Evolutionary conservation across 331 rosid genomes (phyloP), one percentile per base, ranked within the genome.

Genomic region (Quercus phellos): DNA sequence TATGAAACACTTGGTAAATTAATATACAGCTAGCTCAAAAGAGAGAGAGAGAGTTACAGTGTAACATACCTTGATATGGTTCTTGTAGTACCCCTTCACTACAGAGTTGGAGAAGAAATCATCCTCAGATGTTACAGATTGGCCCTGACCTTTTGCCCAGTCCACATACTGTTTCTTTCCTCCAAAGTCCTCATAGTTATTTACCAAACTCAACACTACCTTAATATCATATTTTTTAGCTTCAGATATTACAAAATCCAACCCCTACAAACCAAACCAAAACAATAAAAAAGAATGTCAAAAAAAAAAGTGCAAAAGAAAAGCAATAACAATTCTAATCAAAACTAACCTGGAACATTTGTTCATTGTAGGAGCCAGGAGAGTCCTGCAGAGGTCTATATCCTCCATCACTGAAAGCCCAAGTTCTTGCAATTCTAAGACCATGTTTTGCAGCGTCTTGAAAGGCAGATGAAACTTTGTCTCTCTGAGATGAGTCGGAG

Each of bases 401-500:
- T 11, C 93, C 98, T 12, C 87, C 99, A 79, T 95, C 99, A 19
- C 89, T 88, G 84, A 95, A 93, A 76, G 99, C 99, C 99, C 97
- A 91, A 61, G 99, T 86, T 78, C 99, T 91, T n/a, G 85, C 93
- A 0, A 95, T 82, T 75, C 82, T 84, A 50, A 93, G 97, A 51
- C 94, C 93, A 51, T 84, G 88, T 56, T 68, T 72, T 24, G 79
- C 10, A 51, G 99, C 99, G 29, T 89, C 82, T 85, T 87, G 88
- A 83, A 91, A 91, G 4, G 92, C 80, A 22, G 96, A 90, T 2
- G 97, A 72, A 4, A 95, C 91, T 38, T 90, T 91, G 86, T 63
- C 73, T 84, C 92, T 90, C 80, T 89, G 93, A 6, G 97, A 91
- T 3, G 96, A 84, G 66, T 95, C 98, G 19, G 99, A 86, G 24